Base-by-base conservation (phyloP, 768 basidiomycete species). In the Podaxis rugospora region DNA sequence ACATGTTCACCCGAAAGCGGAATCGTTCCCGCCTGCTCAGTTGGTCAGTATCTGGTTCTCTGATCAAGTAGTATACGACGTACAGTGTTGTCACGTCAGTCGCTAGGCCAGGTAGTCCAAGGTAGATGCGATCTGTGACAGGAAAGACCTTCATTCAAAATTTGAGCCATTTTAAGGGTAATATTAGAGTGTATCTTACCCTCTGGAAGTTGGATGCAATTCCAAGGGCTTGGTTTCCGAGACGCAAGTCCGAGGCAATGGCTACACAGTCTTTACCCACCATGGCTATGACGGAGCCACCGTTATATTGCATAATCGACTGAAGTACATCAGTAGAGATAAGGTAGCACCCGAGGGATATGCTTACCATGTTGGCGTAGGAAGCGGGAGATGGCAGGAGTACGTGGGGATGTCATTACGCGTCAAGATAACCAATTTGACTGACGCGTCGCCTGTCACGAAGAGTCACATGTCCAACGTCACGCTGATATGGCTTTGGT, bases 201-300 rank as follows among this genome's bases (percentile, higher is more conserved):
- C 93, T 97, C 73, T 98, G 90, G 73, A 96, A 98, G 76, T 98
- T 91, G 52, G 88, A 84, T 5, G 95, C 89, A 53, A 98, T 86
- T 37, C 91, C 88, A 67, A 95, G 72, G 5, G 91, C 84, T 71
- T 94, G 89, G 65, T 89, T 91, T 62, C 97, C 97, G 57, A 98
- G 78, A 64, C 96, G 86, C 66, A 96, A 71, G 77, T 99, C 97
- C 57, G 90, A 93, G 27, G 96, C 97, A 76, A 98, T 98, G 56
- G 97, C 97, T 53, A 99, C 97, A 74, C 97, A 99, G 67, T 94
- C 90, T 77, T 98, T 98, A 64, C 97, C 97, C 62, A 90, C 90
- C 97, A 99, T 99, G 80, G 97, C 97, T 75, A 99, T 83, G 68
- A 96, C 93, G 77, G 95, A 97, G 77, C 97, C 97, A 79, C 95